Evolutionary conservation across 495 filamentous ascomycete genomes (phyloP).

Genomic region (Aspergillus leporis): DNA sequence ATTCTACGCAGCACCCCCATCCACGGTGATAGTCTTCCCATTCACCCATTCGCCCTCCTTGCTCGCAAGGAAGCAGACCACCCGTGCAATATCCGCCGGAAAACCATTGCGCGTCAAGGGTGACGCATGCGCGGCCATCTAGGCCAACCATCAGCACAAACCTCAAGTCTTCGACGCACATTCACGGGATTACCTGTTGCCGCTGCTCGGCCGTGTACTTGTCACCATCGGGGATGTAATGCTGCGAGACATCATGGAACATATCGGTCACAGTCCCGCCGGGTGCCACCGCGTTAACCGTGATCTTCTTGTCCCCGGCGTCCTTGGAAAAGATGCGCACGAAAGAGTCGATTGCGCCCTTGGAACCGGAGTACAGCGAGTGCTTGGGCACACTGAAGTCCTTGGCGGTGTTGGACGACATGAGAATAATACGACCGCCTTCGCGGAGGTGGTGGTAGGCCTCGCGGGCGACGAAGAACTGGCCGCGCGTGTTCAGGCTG

Average conservation of each 20-base stretch:
- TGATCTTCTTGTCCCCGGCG: constrained; percentile 70
- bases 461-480: constrained; percentile 82
- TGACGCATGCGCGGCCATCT: too few relatives aligned
- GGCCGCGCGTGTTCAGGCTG: constrained; percentile 71
- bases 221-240: constrained; percentile 53
- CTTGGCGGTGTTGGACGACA: constrained; percentile 53
- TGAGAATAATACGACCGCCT: constrained; percentile 64
- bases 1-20: too few relatives aligned
- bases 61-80: background rate
- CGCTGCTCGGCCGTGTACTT: background rate
- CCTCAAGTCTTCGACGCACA: too few relatives aligned
- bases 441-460: constrained; percentile 67
- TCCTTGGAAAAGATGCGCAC: constrained; percentile 73
- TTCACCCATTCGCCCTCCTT: constrained; percentile 3
- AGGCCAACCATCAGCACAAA: too few relatives aligned
- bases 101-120: background rate
- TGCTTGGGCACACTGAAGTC: constrained; percentile 66
- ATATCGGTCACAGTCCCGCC: constrained; percentile 81
- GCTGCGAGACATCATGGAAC: constrained; percentile 66
- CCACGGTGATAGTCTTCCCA: background rate
- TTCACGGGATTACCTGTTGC: background rate
- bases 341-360: constrained; percentile 79
- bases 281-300: constrained; percentile 74
- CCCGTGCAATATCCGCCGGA: background rate
- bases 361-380: constrained; percentile 72